Evolutionary conservation across 1,284 basidiomycete species (phyloP), one percentile per base, ranked within the genome.

Genomic region (Ganoderma leucocontextum): DNA sequence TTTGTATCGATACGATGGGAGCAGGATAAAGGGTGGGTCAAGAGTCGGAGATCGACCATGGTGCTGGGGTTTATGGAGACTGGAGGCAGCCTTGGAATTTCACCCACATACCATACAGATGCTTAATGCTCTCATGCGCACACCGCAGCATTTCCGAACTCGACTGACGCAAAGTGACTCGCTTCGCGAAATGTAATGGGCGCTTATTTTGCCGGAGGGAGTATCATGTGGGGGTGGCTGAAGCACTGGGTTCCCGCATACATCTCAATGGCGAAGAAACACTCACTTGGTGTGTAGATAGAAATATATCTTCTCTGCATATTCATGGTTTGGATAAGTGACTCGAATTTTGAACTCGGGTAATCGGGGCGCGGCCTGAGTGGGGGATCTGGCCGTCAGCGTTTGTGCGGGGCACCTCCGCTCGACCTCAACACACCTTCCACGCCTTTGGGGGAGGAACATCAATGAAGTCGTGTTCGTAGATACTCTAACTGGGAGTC

Each of bases 321-420:
- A 82, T 53, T 80, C 78, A 42, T 82, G 80, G 66, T 89, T 86
- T 5, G 90, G 89, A 77, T 94, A 89, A 22, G 83, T 78, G 44
- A 94, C 86, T 75, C 85, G 85, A 72, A 95, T 90, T 67, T 87
- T 86, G 79, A 94, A 94, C 80, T 93, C 92, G 63, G 86, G 90
- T 42, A 91, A 80, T 73, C 89, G 83, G 39, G 83, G 80, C 39
- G 92, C 92, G 70, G 86, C 87, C 92, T 94, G 70, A 0, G 58
- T 22, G 59, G 70, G 55, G 4, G 70, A 73, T 68, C 66, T 62
- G 62, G 29, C 29, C 73, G 42, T 74, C 60, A 65, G 66, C 67
- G 58, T 72, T 17, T 35, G 49, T 47, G 22, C 19, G 52, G 62
- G 62, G 29, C 52, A 36, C 42, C 53, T 38, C 57, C 10, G 13